Base-by-base conservation (phyloP, 345 rosid species). In the Gossypium longicalyx region DNA sequence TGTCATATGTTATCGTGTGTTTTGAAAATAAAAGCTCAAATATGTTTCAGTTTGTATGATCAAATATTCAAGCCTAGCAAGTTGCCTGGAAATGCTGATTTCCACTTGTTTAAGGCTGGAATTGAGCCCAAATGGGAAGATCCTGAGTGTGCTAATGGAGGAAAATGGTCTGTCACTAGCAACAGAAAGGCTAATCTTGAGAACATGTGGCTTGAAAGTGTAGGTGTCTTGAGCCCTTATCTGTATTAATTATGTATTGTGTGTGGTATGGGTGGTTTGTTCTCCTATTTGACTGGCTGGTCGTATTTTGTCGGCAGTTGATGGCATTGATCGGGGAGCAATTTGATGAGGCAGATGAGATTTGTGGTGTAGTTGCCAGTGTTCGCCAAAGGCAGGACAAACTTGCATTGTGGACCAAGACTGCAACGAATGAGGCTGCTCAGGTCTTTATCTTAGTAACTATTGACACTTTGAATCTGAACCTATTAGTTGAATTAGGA, bases 101-200 rank as follows among this genome's bases (percentile, higher is more conserved):
- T 92, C 79, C 98, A 94, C 80, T 76, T 94, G 84, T 94, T 94
- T 76, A 89, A 83, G 90, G 90, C 79, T 79, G 98, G 97, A 38
- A 69, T 94, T 80, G 97, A 92, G 73, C 98, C 98, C 12, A 94
- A 92, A 73, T 94, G 97, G 98, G 98, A 94, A 84, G 98, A 94
- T 86, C 97, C 97, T 0, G 97, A 87, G 83, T 90, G 97, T 80
- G 93, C 97, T 60, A 72, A 82, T 83, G 97, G 98, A 45, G 98
- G 98, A 38, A 94, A 92, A 81, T 94, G 98, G 98, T 77, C 94
- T 47, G 85, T 92, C 75, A 66, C 83, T 23, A 67, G 77, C 73
- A 76, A 69, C 78, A 82, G 88, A 77, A 92, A 89, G 82, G 7
- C 79, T 67, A 76, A 67, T 71, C 83, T 94, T 25, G 97, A 92